phyloP scores from a whole-genome alignment of 768 basidiomycete genomes.

The Termitomyces sp. region DNA sequence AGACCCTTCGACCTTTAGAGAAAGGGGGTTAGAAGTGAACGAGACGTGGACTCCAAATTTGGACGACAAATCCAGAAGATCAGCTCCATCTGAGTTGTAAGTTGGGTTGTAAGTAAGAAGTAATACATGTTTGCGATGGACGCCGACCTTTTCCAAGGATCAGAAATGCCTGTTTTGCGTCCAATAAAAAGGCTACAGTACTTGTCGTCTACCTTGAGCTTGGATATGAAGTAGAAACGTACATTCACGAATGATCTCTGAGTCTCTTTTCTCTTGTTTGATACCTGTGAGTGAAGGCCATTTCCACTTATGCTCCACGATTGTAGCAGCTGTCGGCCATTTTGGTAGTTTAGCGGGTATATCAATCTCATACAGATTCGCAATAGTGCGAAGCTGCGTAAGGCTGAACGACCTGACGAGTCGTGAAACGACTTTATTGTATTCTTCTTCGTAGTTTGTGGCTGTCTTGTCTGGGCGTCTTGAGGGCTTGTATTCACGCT shows the following conservation, averaged over 20 bases:
- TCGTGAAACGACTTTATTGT: constrained; percentile 44
- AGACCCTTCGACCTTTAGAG: constrained; percentile 55
- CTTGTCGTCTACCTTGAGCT: not conserved
- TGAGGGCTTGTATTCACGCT: constrained; percentile 44
- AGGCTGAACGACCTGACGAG: constrained; percentile 61
- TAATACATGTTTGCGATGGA: not conserved
- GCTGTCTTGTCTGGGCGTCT: constrained; percentile 25
- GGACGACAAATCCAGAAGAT: constrained; percentile 55
- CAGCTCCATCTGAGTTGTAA: constrained; percentile 52
- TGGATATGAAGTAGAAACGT: constrained; percentile 18
- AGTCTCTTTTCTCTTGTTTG: constrained; percentile 45
- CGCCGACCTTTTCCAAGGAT: constrained; percentile 63
- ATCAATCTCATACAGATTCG: constrained; percentile 41
- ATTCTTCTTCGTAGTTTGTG: constrained; percentile 45
- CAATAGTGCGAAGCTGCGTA: constrained; percentile 53
- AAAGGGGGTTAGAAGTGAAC: constrained; percentile 49
- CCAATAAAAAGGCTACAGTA: constrained; percentile 48
- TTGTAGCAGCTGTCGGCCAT: constrained; percentile 36
- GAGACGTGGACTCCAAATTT: constrained; percentile 60
- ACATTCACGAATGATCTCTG: constrained; percentile 43
- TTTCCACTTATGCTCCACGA: constrained; percentile 63
- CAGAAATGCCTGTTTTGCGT: constrained; percentile 58
- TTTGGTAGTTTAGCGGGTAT: constrained; percentile 30
- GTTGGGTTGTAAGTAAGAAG: not conserved
- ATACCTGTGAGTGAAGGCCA: constrained; percentile 60